phyloP scores from a whole-genome alignment of 2,329 filamentous ascomycete genomes.

The Arachnomyces sp. region DNA sequence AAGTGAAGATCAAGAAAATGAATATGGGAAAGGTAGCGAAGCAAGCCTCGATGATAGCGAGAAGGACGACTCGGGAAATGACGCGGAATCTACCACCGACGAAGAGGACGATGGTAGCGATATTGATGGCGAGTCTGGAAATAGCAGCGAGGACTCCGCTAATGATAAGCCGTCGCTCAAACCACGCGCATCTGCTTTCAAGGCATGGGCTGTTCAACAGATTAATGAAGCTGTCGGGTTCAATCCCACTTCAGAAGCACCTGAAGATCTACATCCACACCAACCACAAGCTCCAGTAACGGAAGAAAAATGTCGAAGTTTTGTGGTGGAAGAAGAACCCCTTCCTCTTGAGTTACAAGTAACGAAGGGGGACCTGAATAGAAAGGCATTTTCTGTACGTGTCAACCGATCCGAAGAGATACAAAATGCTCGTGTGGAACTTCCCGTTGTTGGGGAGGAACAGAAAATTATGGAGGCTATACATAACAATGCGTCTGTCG shows the following conservation, averaged over 20 bases:
- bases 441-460: constrained; percentile 90
- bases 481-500: constrained; percentile 79
- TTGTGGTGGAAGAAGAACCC: constrained; percentile 31
- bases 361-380: constrained; percentile 38
- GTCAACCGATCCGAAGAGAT: constrained; percentile 65
- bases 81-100: constrained; percentile 17
- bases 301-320: constrained; percentile 28
- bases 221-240: constrained; percentile 76
- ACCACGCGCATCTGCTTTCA: constrained; percentile 63
- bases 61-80: constrained; percentile 22
- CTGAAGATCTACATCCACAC: constrained; percentile 21
- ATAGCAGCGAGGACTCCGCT: constrained; percentile 17
- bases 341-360: constrained; percentile 32
- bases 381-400: constrained; percentile 69
- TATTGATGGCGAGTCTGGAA: constrained; percentile 22
- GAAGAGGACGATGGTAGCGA: constrained; percentile 21
- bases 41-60: constrained; percentile 8
- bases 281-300: constrained; percentile 23
- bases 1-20: constrained; percentile 29
- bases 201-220: constrained; percentile 82
- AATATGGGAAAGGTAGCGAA: constrained; percentile 22
- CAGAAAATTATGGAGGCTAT: constrained; percentile 98
- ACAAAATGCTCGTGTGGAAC: constrained; percentile 66
- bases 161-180: constrained; percentile 17
- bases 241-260: constrained; percentile 38